Percentiles rank a stretch among this genome's conserved stretches.
Evolutionary conservation across 2,329 filamentous ascomycete species (phyloP).

Genomic region (Neopestalotiopsis sp.): DNA sequence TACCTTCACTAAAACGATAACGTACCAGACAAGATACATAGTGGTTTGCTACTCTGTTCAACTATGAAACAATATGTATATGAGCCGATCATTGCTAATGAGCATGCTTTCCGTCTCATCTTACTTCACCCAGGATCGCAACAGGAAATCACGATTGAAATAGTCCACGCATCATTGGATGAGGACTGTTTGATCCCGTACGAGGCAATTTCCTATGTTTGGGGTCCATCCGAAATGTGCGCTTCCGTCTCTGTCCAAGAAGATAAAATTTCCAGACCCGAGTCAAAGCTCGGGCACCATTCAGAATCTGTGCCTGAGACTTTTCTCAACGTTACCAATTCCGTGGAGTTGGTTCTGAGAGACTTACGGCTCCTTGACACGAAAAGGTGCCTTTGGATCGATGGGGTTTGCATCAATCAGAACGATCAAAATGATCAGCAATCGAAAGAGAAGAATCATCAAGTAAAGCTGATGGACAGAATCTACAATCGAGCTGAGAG

Average conservation of each 20-base stretch:
- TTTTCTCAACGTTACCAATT: no score
- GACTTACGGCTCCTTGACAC: background rate
- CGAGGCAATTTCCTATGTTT: no score
- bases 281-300: no score
- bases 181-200: no score
- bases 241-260: no score
- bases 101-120: background rate
- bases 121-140: background rate
- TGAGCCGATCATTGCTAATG: background rate
- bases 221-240: no score
- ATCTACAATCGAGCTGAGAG: background rate
- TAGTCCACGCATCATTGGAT: background rate
- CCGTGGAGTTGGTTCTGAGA: background rate
- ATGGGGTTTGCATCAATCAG: background rate
- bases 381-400: background rate
- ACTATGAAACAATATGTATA: no score
- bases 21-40: no score
- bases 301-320: no score
- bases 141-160: background rate
- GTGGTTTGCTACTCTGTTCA: no score
- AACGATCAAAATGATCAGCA: background rate
- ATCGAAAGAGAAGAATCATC: background rate
- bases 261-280: no score
- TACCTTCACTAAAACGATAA: no score
- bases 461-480: background rate